Evolutionary conservation across 495 filamentous ascomycete genomes (phyloP).

Genomic region (Chaetomium cochliodes): DNA sequence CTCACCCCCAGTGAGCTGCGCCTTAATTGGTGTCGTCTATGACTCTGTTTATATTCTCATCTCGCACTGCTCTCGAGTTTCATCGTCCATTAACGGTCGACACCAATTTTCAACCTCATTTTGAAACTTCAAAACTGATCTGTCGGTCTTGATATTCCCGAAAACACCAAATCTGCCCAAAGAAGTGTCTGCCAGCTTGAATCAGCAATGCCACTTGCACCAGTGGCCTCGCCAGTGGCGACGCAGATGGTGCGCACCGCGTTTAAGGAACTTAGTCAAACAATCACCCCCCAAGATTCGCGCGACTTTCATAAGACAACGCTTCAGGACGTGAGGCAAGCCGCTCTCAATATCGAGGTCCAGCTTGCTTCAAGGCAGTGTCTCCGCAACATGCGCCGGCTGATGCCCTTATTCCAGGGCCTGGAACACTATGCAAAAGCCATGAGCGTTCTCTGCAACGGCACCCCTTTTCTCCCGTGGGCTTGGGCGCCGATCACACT

Average conservation of each 20-base stretch:
- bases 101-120: not conserved
- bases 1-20: not conserved
- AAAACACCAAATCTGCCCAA: not conserved
- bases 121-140: not conserved
- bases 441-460: conserved; percentile 1
- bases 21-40: not conserved
- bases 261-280: not conserved
- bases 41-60: not conserved
- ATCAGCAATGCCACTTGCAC: not conserved
- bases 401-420: not conserved
- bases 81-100: not conserved
- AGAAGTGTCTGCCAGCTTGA: not conserved
- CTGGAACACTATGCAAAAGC: not conserved
- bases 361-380: not conserved
- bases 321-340: not conserved
- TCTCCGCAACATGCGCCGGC: conserved; percentile 3
- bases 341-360: not conserved
- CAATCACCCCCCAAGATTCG: conserved; percentile 1
- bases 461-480: conserved; percentile 1
- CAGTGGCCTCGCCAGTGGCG: not conserved
- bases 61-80: not conserved
- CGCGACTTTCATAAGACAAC: conserved; percentile 6
- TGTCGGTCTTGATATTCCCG: not conserved
- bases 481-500: not conserved
- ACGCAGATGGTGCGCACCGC: not conserved